These are phyloP conservation scores for Rosa persica DNA, from an alignment of 306 rosid genomes.

Conservation along the genomic window DNA sequence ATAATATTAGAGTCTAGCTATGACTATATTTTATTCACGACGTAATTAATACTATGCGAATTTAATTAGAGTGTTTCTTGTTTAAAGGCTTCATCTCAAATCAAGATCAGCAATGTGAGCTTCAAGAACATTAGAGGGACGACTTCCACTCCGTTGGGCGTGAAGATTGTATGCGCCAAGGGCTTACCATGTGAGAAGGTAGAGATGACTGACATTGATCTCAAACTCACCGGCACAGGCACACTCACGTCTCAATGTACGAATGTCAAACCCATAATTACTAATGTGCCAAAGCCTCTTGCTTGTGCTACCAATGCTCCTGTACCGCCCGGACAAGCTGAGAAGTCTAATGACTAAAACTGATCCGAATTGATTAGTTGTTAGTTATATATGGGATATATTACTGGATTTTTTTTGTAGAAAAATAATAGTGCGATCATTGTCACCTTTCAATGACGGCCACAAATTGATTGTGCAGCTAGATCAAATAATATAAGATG, in stretches of 20 bases:
- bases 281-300: not conserved
- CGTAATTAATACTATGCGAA: no score
- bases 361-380: not conserved
- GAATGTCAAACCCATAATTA: conserved; percentile 33
- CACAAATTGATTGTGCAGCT: not conserved
- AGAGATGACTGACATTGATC: conserved; percentile 23
- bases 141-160: conserved; percentile 22
- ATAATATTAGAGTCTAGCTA: no score
- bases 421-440: not conserved
- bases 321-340: not conserved
- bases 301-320: not conserved
- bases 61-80: not conserved
- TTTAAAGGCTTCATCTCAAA: conserved; percentile 31
- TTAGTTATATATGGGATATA: not conserved
- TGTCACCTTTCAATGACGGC: not conserved
- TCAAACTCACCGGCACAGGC: conserved; percentile 27
- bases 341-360: not conserved
- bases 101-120: conserved; percentile 46
- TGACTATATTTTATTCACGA: no score
- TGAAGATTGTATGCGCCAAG: conserved; percentile 38
- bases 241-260: conserved; percentile 22
- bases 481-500: not conserved
- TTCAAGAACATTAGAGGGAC: conserved; percentile 45
- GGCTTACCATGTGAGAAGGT: conserved; percentile 42
- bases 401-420: not conserved